A percentile compares a stretch with the other conserved stretches of the same genome.
phyloP scores from a whole-genome alignment of 108 stramenopile species.

The Cylindrotheca fusiformis region DNA sequence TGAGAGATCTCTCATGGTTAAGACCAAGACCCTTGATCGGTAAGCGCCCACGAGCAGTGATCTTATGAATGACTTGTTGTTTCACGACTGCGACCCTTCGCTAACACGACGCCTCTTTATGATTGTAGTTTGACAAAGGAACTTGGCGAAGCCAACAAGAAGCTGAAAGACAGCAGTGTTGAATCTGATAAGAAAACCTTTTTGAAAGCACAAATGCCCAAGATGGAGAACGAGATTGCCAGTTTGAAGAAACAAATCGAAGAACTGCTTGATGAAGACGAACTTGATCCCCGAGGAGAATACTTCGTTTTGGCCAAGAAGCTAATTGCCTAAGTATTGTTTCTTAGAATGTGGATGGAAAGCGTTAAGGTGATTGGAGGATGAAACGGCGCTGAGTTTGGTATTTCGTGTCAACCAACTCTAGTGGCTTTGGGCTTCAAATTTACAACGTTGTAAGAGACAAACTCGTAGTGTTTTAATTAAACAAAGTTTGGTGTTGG shows the following conservation, averaged over 20 bases:
- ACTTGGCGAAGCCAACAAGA: slow-evolving; percentile 27
- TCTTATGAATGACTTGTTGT: too few relatives aligned
- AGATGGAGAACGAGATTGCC: slow-evolving; percentile 36
- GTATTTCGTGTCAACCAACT: too few relatives aligned
- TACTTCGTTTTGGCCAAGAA: slow-evolving; percentile 32
- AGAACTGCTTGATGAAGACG: slow-evolving; percentile 24
- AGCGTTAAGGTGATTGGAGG: too few relatives aligned
- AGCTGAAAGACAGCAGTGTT: slow-evolving; percentile 28
- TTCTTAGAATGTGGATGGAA: too few relatives aligned
- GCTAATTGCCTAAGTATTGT: slow-evolving; percentile 16
- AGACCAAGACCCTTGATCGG: slow-evolving; percentile 37
- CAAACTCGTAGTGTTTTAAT: too few relatives aligned
- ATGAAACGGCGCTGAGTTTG: too few relatives aligned
- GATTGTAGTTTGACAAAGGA: slow-evolving; percentile 33
- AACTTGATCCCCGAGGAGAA: slow-evolving; percentile 41
- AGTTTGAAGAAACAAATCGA: slow-evolving; percentile 17
- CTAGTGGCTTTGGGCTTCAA: too few relatives aligned
- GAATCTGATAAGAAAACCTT: slow-evolving; percentile 40
- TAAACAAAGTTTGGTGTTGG: too few relatives aligned
- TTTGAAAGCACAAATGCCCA: slow-evolving; percentile 38
- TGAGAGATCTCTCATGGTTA: slow-evolving; percentile 38
- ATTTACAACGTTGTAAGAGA: too few relatives aligned
- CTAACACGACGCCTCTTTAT: too few relatives aligned
- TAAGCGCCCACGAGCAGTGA: slow-evolving; percentile 12
- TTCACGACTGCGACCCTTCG: too few relatives aligned